Evolutionary conservation across 352 stramenopile species (phyloP).

Genomic region (Phytophthora pini): DNA sequence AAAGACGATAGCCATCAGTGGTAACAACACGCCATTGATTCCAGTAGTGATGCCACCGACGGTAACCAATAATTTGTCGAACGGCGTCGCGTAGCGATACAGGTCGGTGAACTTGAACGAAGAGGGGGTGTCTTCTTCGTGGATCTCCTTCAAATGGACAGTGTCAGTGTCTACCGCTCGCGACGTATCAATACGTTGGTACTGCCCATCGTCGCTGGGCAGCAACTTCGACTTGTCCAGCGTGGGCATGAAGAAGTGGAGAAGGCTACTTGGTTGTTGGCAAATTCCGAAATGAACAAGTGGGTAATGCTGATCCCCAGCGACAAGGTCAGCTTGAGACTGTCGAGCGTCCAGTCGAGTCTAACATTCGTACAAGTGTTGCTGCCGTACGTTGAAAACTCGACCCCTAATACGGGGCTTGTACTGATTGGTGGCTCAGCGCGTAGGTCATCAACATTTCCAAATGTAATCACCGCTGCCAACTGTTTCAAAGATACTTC

Average conservation of each 20-base stretch:
- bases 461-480: background rate
- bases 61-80: conserved; percentile 39
- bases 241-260: background rate
- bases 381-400: background rate
- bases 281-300: conserved; percentile 4
- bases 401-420: no score
- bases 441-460: background rate
- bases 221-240: conserved; percentile 9
- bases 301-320: background rate
- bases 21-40: conserved; percentile 47
- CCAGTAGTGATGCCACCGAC: conserved; percentile 32
- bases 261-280: background rate
- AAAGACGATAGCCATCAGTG: conserved; percentile 55
- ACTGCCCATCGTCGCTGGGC: conserved; percentile 1
- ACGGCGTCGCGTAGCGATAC: conserved; percentile 43
- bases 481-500: no score
- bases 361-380: background rate
- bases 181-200: conserved; percentile 13
- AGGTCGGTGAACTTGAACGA: conserved; percentile 38
- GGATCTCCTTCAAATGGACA: no score
- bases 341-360: background rate
- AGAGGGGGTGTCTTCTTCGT: background rate
- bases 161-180: background rate
- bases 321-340: no score
- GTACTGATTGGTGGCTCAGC: no score